Base-by-base conservation (phyloP, 768 basidiomycete species). In the Lentinula edodes region DNA sequence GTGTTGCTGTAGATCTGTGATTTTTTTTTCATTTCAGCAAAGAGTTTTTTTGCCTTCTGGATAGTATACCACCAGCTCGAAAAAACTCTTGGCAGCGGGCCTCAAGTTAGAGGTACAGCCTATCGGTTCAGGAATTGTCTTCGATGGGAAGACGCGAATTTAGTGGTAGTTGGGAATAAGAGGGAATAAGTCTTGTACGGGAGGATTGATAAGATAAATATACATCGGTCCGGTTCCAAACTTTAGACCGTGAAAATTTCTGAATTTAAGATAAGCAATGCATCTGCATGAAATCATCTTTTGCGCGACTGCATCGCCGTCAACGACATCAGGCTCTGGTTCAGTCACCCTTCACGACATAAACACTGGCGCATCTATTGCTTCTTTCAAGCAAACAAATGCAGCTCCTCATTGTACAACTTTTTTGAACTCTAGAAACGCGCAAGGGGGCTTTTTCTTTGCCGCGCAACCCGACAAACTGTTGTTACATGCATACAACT, bases 381-480 rank as follows among this genome's bases (percentile, higher is more conserved):
- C 89, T n/a, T 88, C 93, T 1, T 95, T 95, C 81, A 96, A 95
- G 69, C 93, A 94, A 64, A 88, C 90, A 2, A 88, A 76, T 64
- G 80, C 91, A 20, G 73, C 76, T 10, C 68, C 78, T 3, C 84
- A 89, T 58, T 91, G 85, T 67, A 86, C 86, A n/a, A 83, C 86
- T 6, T 76, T 86, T 28, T 78, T 93, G 3, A 83, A 85, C 60
- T 88, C 91, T 0, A 77, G 74, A 53, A 78, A 86, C 70, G 87
- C 87, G 0, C 82, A 86, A 64, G 97, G 96, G 23, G 95, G 95
- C 0, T 79, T 93, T 62, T 80, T 97, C 58, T 79, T 97, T 20
- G 87, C 92, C 34, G 86, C 88, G 1, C 95, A 97, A 70, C 84
- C 87, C 52, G 93, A 95, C 62, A 97, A 97, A 72, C 86, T 92